Evolutionary conservation across 345 rosid species (phyloP), one percentile per base, ranked within the genome.

Genomic region (Acer campestre): DNA sequence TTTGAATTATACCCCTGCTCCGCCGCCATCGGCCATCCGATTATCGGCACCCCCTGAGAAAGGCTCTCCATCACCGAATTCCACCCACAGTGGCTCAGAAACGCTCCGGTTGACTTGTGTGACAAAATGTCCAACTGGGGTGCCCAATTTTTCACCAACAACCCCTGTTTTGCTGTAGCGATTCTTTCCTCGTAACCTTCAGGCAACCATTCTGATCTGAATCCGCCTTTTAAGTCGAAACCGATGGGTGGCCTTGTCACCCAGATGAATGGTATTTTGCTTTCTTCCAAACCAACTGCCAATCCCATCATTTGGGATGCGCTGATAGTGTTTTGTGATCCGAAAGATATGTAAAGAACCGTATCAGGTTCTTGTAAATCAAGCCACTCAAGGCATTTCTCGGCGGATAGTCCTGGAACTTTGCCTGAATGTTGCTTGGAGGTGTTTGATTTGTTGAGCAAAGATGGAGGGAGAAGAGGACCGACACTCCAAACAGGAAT

Each of bases 51-150:
- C 0, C 90, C 90, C 73, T 86, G 86, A 65, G 89, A 88, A 29
- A 88, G 84, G 81, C 91, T 86, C 77, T 90, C 93, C 85, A 82
- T 1, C 10, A 78, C 78, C 1, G 89, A 88, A 75, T 90, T 90
- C 93, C 93, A 88, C 8, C 91, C 91, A 18, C 91, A 88, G 49
- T 88, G 88, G 75, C 88, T 88, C 10, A 88, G 25, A 72, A 90
- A 88, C 13, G 82, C 87, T 29, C 89, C 85, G 0, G 85, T 88
- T 0, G 91, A 85, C 25, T 44, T 9, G 23, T 88, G 91, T 9
- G 79, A 72, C 77, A 88, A 80, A 4, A 88, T 90, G 67, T 82
- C 89, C 84, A 85, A 40, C 66, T 90, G 91, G 1, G 91, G 87
- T 48, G 86, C 93, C 90, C 89, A 90, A 75, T 80, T 71, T 12